Evolutionary conservation across 305 asterid genomes (phyloP).

Genomic region (Stenogyne calaminthoides): DNA sequence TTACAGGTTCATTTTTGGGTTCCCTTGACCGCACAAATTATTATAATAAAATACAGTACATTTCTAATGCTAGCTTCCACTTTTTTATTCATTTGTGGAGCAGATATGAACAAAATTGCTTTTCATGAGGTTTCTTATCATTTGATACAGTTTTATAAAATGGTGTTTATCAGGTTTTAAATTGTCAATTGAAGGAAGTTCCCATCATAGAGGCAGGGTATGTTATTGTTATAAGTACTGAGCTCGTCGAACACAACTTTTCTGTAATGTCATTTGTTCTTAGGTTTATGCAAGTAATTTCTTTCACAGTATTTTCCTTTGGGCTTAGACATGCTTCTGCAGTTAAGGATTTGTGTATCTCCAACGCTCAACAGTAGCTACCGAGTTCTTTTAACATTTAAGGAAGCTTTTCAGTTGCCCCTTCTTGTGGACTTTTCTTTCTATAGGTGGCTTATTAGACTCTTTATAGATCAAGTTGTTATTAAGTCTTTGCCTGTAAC

Average conservation of each 20-base stretch:
- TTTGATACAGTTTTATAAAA: slow-evolving; percentile 17
- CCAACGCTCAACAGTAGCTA: too few relatives aligned
- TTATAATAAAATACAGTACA: too few relatives aligned
- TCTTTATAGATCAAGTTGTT: slow-evolving; percentile 4
- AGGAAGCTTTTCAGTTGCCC: slow-evolving; percentile 6
- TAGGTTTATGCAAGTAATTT: slow-evolving; percentile 4
- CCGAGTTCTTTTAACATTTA: slow-evolving; percentile 2
- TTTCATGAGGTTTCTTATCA: not conserved
- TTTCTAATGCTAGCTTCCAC: too few relatives aligned
- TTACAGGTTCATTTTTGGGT: slow-evolving; percentile 48
- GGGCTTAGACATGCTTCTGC: slow-evolving; percentile 2
- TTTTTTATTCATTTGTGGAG: slow-evolving; percentile 15
- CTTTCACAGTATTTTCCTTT: not conserved
- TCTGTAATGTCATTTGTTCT: not conserved
- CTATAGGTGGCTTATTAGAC: not conserved
- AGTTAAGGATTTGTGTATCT: not conserved
- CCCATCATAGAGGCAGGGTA: slow-evolving; percentile 78
- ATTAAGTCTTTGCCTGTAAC: slow-evolving; percentile 1
- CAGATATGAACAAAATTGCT: not conserved
- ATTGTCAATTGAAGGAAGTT: slow-evolving; percentile 59
- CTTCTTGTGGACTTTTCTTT: not conserved
- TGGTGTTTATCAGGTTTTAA: slow-evolving; percentile 51
- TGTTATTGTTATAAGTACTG: slow-evolving; percentile 29
- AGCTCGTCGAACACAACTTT: slow-evolving; percentile 1
- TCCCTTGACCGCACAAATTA: too few relatives aligned